Evolutionary conservation across 1,284 basidiomycete genomes (phyloP).

Genomic region (Ceratobasidium papillatum): DNA sequence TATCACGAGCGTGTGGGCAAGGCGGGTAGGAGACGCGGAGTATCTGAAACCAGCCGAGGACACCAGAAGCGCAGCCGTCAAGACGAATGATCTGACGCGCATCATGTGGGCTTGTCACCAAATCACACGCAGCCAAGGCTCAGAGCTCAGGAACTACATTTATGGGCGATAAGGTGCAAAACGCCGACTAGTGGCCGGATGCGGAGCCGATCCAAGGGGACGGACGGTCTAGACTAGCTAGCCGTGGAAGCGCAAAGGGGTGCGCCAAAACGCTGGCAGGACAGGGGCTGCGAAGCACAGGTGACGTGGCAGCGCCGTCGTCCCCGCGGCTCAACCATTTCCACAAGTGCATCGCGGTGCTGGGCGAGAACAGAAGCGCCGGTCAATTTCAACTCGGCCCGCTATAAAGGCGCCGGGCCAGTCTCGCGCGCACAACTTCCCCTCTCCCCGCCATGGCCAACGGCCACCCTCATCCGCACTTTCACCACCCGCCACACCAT

Average conservation of each 20-base stretch:
- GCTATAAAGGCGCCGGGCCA: neutral
- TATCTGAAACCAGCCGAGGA: neutral
- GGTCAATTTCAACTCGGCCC: neutral
- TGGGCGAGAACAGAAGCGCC: conserved; percentile 2
- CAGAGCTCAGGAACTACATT: neutral
- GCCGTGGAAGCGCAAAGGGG: neutral
- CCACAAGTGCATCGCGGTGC: neutral
- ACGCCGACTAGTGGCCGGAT: conserved; percentile 3
- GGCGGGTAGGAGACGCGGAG: neutral
- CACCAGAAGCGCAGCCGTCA: neutral
- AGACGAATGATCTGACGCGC: neutral
- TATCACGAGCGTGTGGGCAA: neutral
- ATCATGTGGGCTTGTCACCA: neutral
- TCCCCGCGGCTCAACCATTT: neutral
- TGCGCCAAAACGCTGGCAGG: neutral
- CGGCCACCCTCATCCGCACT: conserved; percentile 40
- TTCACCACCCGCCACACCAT: conserved; percentile 21
- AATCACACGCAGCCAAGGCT: neutral
- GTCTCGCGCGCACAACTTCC: conserved; percentile 17
- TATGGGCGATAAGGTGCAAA: neutral
- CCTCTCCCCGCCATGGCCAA: conserved; percentile 21
- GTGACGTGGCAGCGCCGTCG: conserved; percentile 23
- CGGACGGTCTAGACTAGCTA: neutral
- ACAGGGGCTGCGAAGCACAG: neutral
- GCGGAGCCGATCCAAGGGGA: neutral